These are phyloP conservation scores for Pholiota conissans DNA, from an alignment of 768 basidiomycete genomes.

Conservation along the genomic window DNA sequence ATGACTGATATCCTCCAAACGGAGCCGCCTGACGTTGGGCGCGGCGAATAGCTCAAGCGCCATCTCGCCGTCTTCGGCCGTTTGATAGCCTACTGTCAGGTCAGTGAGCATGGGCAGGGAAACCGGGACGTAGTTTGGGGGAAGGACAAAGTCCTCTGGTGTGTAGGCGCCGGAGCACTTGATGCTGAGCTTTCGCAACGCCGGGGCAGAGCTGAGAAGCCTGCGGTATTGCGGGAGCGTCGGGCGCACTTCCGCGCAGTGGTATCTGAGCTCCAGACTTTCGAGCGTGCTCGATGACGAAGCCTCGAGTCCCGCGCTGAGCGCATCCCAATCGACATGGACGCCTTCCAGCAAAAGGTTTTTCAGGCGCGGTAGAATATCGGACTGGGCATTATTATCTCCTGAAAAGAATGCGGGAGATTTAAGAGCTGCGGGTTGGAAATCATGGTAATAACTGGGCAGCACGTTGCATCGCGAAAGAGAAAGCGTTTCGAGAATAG, in stretches of 20 bases:
- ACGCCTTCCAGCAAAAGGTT: constrained; percentile 55
- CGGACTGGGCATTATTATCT: constrained; percentile 16
- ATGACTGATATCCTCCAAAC: constrained; percentile 46
- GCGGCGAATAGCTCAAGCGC: constrained; percentile 43
- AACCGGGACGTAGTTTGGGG: constrained; percentile 26
- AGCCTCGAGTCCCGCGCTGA: constrained; percentile 31
- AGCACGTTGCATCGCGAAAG: constrained; percentile 65
- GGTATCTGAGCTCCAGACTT: constrained; percentile 51
- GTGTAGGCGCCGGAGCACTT: constrained; percentile 46
- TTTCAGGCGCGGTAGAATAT: constrained; percentile 43
- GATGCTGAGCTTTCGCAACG: constrained; percentile 43
- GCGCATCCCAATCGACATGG: constrained; percentile 52
- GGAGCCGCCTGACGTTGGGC: constrained; percentile 35
- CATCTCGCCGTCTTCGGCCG: constrained; percentile 33
- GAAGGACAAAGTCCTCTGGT: constrained; percentile 25
- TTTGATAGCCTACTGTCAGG: constrained; percentile 46
- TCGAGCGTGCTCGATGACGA: constrained; percentile 19
- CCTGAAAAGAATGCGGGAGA: constrained; percentile 33
- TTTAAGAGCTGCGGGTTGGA: constrained; percentile 41
- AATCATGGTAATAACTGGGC: constrained; percentile 42
- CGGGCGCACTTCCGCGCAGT: constrained; percentile 55
- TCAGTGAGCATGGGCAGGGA: constrained; percentile 36
- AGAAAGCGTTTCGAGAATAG: constrained; percentile 47
- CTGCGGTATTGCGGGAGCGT: constrained; percentile 40
- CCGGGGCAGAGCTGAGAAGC: constrained; percentile 40